phyloP scores from a whole-genome alignment of 257 asterid species.

The Osmanthus fragrans region DNA sequence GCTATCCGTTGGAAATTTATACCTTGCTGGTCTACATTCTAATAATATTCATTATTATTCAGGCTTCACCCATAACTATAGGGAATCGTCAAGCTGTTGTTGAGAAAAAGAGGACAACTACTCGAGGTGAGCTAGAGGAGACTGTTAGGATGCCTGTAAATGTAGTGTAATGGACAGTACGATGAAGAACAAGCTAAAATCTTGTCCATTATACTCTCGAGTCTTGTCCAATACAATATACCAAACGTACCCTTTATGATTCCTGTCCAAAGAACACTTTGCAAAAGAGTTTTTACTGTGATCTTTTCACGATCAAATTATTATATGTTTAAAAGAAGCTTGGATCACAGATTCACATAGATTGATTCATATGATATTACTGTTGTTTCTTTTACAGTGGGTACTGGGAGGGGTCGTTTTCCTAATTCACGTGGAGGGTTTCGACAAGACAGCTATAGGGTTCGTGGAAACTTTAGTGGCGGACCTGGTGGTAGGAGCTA shows the following conservation, averaged over 20 bases:
- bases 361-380: conserved; percentile 8
- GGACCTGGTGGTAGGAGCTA: conserved; percentile 48
- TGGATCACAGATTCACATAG: neutral
- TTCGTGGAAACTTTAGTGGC: conserved; percentile 53
- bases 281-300: neutral
- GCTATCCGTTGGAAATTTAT: conserved; percentile 7
- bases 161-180: neutral
- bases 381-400: conserved; percentile 43
- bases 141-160: neutral
- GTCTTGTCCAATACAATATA: neutral
- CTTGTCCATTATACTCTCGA: neutral
- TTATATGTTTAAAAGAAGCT: neutral
- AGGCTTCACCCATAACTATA: conserved; percentile 76
- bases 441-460: conserved; percentile 58
- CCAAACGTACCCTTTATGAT: neutral
- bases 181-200: neutral
- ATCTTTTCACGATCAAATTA: neutral
- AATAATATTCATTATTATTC: neutral
- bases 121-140: conserved; percentile 56
- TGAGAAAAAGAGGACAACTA: conserved; percentile 79
- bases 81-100: conserved; percentile 61
- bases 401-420: conserved; percentile 59
- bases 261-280: neutral
- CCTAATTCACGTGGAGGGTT: conserved; percentile 61
- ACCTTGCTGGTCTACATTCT: neutral